Evolutionary conservation across 192 early-diverging fungal genomes (phyloP), one percentile per base, ranked within the genome.

Genomic region (Entrophospora sp.): DNA sequence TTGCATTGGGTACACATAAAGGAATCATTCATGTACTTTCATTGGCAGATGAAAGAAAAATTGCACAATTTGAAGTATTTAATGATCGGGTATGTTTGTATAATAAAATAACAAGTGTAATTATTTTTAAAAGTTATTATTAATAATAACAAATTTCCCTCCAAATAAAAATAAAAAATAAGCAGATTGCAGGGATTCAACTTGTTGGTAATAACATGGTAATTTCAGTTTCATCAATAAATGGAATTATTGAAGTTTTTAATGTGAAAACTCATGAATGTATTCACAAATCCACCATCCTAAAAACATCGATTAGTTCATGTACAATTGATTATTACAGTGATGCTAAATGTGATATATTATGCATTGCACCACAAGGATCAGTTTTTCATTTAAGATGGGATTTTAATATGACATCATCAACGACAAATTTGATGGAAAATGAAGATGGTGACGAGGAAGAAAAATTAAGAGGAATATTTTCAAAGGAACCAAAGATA

Each of bases 1-100:
- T 58, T 58, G 20, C 24, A 36, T 32, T 58, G 24, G 56, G 56
- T 9, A 31, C 56, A 22, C 32, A 18, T 58, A 58, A 58, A n/a
- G 56, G 56, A 7, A 24, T 36, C 2, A 32, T 58, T 35, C 31
- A 58, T 58, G 56, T 58, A 22, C 12, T 58, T 9, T 13, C 28
- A 12, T 58, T 30, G 56, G 9, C 16, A 18, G 56, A 58, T 22
- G 30, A 34, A 9, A 58, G 56, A 58, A 58, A 58, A 13, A 12
- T 58, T 9, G 56, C 56, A 40, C 7, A 36, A 13, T 58, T 58
- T 58, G 32, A 58, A 22, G 35, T 36, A 18, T 34, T 36, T 58
- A 13, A 12, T 5, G 36, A 58, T 58, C 14, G 14, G 30, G 56
- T 58, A 22, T 36, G n/a, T 22, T 31, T 58, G n/a, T n/a, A n/a